Evolutionary conservation across 768 basidiomycete genomes (phyloP).

Genomic region (Hemileccinum rubropunctum): DNA sequence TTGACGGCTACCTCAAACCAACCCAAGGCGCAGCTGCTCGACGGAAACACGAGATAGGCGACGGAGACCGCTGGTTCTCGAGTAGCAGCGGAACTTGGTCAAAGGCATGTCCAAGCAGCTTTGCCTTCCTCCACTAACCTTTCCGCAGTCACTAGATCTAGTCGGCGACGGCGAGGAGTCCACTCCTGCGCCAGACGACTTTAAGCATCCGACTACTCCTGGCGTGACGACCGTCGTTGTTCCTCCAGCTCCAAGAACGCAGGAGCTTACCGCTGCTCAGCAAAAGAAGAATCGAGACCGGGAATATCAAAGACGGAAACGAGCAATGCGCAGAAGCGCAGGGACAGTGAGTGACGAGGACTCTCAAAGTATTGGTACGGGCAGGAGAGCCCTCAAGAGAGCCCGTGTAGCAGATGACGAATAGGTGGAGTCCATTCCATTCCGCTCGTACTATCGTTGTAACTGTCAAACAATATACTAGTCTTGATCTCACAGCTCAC

Average conservation of each 20-base stretch:
- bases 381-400: constrained; percentile 66
- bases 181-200: constrained; percentile 62
- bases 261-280: constrained; percentile 68
- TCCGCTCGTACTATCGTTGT: constrained; percentile 1
- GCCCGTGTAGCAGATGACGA: constrained; percentile 68
- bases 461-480: constrained; percentile 3
- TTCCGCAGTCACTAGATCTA: constrained; percentile 66
- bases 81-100: constrained; percentile 74
- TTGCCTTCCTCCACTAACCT: constrained; percentile 4
- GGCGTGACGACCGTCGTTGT: constrained; percentile 76
- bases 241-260: constrained; percentile 65
- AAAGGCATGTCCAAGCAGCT: constrained; percentile 46
- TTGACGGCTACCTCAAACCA: constrained; percentile 83
- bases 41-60: constrained; percentile 72
- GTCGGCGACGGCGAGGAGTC: constrained; percentile 67
- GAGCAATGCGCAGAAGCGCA: constrained; percentile 60
- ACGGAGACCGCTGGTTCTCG: constrained; percentile 78
- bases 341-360: constrained; percentile 77
- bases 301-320: constrained; percentile 78
- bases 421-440: constrained; percentile 27
- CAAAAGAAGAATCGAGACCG: constrained; percentile 77
- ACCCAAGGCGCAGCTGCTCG: constrained; percentile 48
- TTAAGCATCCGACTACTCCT: constrained; percentile 62
- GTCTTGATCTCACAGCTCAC: no score
- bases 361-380: constrained; percentile 40